phyloP scores from a whole-genome alignment of 345 rosid species.

The Sonneratia caseolaris region DNA sequence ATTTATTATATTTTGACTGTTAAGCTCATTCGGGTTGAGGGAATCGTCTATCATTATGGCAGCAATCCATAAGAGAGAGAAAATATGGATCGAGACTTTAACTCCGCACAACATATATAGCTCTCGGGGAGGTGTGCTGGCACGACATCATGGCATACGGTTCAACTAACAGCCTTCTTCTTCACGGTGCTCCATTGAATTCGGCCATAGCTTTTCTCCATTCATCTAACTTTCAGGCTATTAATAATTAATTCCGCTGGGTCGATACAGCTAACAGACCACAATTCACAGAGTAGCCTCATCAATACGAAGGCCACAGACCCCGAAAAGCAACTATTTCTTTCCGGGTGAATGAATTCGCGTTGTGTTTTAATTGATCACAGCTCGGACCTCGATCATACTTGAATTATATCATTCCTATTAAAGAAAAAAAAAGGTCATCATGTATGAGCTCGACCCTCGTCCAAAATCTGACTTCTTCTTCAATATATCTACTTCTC shows the following conservation, averaged over 20 bases:
- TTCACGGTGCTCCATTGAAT: neutral
- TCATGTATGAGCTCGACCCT: no score
- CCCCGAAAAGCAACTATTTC: no score
- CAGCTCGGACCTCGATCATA: no score
- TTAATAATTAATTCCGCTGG: neutral
- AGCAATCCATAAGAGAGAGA: neutral
- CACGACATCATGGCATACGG: neutral
- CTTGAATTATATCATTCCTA: no score
- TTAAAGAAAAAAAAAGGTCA: no score
- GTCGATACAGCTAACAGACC: neutral
- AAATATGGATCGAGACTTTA: neutral
- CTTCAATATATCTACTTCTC: no score
- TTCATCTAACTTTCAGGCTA: neutral
- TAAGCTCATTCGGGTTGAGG: neutral
- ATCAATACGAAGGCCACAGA: no score
- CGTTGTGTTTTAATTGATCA: no score
- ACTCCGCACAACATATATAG: neutral
- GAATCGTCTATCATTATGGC: neutral
- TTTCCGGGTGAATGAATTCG: no score
- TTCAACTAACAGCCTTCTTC: neutral
- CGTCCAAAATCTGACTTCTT: no score
- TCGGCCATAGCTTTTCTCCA: neutral
- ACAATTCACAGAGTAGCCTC: no score
- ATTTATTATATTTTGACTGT: neutral
- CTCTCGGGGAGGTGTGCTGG: neutral